A percentile compares a stretch with the other conserved stretches of the same genome.
phyloP scores from a whole-genome alignment of 495 filamentous ascomycete genomes.

The Sporormia fimetaria region DNA sequence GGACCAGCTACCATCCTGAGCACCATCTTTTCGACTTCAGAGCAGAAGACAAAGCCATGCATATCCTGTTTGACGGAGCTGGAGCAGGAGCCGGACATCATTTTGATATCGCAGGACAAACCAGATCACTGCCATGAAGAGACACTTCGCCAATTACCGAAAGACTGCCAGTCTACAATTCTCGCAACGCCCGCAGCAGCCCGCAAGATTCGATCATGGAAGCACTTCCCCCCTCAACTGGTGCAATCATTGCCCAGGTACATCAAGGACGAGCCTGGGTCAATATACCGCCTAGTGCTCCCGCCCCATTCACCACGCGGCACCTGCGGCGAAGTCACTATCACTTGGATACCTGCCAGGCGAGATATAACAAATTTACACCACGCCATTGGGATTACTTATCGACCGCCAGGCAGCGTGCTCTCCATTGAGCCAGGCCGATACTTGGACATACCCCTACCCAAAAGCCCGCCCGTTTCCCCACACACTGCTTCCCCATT shows the following conservation, averaged over 20 bases:
- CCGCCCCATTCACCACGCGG: slow-evolving; percentile 38
- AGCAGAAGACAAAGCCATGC: slow-evolving; percentile 33
- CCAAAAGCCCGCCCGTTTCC: slow-evolving; percentile 23
- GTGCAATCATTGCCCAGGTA: slow-evolving; percentile 44
- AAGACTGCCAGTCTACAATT: slow-evolving; percentile 43
- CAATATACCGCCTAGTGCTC: slow-evolving; percentile 39
- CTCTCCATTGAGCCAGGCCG: slow-evolving; percentile 24
- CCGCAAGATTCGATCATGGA: slow-evolving; percentile 50
- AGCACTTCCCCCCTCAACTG: slow-evolving; percentile 47
- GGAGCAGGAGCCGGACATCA: slow-evolving; percentile 47
- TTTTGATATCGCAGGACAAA: slow-evolving; percentile 60
- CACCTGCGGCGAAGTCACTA: slow-evolving; percentile 49
- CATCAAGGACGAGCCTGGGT: slow-evolving; percentile 32
- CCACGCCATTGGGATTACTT: slow-evolving; percentile 59
- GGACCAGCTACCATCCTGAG: slow-evolving; percentile 51
- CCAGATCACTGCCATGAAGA: slow-evolving; percentile 59
- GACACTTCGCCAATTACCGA: slow-evolving; percentile 51
- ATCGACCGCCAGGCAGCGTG: slow-evolving; percentile 43
- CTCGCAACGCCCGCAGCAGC: slow-evolving; percentile 54
- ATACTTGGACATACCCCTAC: slow-evolving; percentile 24
- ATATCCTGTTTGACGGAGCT: slow-evolving; percentile 50
- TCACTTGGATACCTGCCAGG: slow-evolving; percentile 52
- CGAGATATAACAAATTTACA: slow-evolving; percentile 51
- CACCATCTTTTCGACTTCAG: slow-evolving; percentile 48
- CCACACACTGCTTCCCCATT: too few species aligned